Conservation (phyloP, 352 stramenopile genomes). For the Phytophthora agathidicida region DNA sequence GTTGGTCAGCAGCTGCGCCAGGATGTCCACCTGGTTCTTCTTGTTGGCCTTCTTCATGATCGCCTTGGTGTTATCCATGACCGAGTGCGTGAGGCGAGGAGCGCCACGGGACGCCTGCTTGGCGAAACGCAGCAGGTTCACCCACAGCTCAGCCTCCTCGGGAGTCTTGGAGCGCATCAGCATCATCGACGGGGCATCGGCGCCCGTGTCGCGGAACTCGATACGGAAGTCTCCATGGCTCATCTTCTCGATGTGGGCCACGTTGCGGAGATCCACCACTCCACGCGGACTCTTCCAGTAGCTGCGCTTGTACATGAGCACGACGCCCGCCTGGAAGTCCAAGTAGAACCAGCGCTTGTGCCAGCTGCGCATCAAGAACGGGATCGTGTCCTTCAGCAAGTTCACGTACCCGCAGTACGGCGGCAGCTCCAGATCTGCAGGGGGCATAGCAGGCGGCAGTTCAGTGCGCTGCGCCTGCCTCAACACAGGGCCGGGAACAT, state of each 20-base stretch:
- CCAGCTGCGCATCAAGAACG: slow-evolving; percentile 79
- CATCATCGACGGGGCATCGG: slow-evolving; percentile 51
- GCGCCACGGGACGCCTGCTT: slow-evolving; percentile 48
- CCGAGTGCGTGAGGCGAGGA: slow-evolving; percentile 26
- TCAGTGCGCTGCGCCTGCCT: slow-evolving; percentile 37
- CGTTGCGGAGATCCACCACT: slow-evolving; percentile 69
- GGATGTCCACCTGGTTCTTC: slow-evolving; percentile 53
- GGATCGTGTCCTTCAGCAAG: slow-evolving; percentile 77
- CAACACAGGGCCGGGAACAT: slow-evolving; percentile 25
- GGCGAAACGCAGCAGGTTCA: slow-evolving; percentile 75
- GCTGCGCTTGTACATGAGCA: slow-evolving; percentile 86
- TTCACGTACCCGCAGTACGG: slow-evolving; percentile 82
- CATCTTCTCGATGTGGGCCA: slow-evolving; percentile 71
- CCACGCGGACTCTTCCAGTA: slow-evolving; percentile 84
- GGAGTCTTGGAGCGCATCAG: slow-evolving; percentile 64
- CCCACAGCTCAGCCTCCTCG: slow-evolving; percentile 72
- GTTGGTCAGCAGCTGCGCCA: slow-evolving; percentile 46
- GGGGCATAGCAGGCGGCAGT: slow-evolving; percentile 34
- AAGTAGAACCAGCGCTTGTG: slow-evolving; percentile 86
- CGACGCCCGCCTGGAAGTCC: slow-evolving; percentile 71
- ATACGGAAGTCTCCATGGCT: slow-evolving; percentile 73
- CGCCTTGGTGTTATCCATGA: slow-evolving; percentile 35
- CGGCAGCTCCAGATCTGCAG: slow-evolving; percentile 53
- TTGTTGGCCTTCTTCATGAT: slow-evolving; percentile 48
- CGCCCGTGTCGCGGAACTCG: slow-evolving; percentile 51